Conservation (phyloP, 345 rosid genomes). For the Alliaria petiolata region DNA sequence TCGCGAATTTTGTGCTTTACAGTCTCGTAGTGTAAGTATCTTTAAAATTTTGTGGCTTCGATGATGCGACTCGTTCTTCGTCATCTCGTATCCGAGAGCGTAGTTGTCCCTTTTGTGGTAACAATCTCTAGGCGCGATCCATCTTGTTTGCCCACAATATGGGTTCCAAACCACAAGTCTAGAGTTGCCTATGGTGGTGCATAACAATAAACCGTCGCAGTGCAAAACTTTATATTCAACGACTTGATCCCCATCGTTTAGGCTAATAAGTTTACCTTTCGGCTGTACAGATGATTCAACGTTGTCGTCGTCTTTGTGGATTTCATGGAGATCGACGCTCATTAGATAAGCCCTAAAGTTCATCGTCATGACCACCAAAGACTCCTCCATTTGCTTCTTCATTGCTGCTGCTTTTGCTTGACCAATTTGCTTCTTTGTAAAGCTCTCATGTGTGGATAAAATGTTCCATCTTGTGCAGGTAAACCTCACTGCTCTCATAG, state of each 20-base stretch:
- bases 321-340: neutral
- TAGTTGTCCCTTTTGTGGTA: neutral
- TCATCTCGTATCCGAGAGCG: neutral
- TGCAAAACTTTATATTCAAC: neutral
- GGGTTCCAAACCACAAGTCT: conserved; percentile 7
- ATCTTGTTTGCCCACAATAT: neutral
- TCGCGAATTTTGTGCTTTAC: neutral
- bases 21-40: neutral
- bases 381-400: too few relatives aligned
- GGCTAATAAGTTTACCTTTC: neutral
- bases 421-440: neutral
- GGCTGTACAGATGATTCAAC: neutral
- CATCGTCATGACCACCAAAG: neutral
- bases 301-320: neutral
- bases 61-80: neutral
- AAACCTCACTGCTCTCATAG: neutral
- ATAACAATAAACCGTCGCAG: neutral
- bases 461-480: neutral
- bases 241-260: neutral
- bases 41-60: neutral
- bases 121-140: neutral
- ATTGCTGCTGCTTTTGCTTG: too few relatives aligned
- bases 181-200: neutral
- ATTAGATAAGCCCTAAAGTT: neutral
- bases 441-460: neutral